phyloP scores from a whole-genome alignment of 345 rosid species.

The Toxicodendron radicans region DNA sequence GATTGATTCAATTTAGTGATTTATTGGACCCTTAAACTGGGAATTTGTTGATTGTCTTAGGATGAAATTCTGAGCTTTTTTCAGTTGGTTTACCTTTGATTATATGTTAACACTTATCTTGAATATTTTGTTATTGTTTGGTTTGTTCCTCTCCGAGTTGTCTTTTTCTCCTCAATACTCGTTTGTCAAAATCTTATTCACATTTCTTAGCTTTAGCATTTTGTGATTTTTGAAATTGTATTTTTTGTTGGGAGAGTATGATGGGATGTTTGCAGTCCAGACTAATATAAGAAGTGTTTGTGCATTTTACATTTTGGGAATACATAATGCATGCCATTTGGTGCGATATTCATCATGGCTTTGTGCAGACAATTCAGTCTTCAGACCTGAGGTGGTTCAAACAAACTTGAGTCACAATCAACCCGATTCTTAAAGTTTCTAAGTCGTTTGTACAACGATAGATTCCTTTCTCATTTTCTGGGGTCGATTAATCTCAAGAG shows the following conservation, averaged over 20 bases:
- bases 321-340: too few species aligned
- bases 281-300: too few species aligned
- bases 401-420: background rate
- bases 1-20: background rate
- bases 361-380: background rate
- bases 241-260: background rate
- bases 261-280: background rate
- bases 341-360: background rate
- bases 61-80: background rate
- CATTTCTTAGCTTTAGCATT: background rate
- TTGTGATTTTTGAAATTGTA: background rate
- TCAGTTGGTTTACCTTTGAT: background rate
- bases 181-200: background rate
- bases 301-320: background rate
- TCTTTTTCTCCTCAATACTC: background rate
- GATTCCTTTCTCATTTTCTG: background rate
- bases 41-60: too few species aligned
- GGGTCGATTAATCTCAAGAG: background rate
- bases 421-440: background rate
- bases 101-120: too few species aligned
- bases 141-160: too few species aligned
- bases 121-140: too few species aligned
- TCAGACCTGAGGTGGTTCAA: too few species aligned
- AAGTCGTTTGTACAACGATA: background rate
- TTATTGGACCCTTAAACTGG: background rate